Base-by-base conservation (phyloP, 1,139 yeast species). In the Debaryomyces udenii region DNA sequence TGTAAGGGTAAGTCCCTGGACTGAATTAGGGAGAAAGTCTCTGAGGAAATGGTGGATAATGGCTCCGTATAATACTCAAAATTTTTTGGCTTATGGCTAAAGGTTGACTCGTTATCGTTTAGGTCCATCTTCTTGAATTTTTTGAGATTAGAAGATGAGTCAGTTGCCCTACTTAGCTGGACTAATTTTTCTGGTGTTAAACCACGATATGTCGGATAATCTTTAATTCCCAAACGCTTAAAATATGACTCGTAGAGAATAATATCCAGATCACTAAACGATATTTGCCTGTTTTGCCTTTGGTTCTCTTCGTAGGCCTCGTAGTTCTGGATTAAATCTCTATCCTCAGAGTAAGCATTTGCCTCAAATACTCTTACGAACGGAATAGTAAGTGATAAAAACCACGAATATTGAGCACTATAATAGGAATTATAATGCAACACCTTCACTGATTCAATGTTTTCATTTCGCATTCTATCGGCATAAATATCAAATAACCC, bases 391-490 rank as follows among this genome's bases (percentile, higher is more conserved):
- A 66, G 44, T 1, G 76, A 60, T 41, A 70, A 48, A 42, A 59
- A 66, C 78, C 77, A 72, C 1, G 70, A 55, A 48, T 62, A 66
- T 44, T 68, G 70, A 3, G 62, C 55, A 46, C 73, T 66, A 47
- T 57, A 68, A 33, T 57, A 55, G 2, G 63, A 54, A 46, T 71
- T 73, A 50, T 51, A 71, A 13, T 66, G 42, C 35, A 73, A 52
- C 0, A 71, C 67, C 42, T 69, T 71, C 4, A 62, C 53, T 31
- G 58, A 53, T 24, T 48, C 54, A 5, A 41, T 43, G 11, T 40
- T 45, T 13, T 44, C 42, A n/a, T 35, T 26, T 20, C 41, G 52
- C 14, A 52, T 40, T 18, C 49, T 48, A 1, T 50, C 44, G 35
- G 49, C 50, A 41, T 55, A 64, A 20, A 41, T 46, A 4, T 55